Base-by-base conservation (phyloP, 2,329 filamentous ascomycete species). In the Xylaria sp. region DNA sequence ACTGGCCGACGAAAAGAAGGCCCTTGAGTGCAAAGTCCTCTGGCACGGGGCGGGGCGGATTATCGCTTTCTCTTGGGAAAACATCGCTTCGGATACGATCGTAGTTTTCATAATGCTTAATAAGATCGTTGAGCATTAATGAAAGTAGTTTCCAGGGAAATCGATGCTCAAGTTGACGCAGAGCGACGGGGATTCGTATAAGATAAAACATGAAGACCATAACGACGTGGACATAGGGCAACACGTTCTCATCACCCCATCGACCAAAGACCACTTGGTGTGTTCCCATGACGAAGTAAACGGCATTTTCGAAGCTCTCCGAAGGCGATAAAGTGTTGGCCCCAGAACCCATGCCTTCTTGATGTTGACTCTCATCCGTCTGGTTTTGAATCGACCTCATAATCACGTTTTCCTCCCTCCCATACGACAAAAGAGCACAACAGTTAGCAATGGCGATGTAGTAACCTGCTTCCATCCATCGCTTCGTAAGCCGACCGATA, bases 11-110 rank as follows among this genome's bases (percentile, higher is more conserved):
- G 78, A 86, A 91, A 1, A 87, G 72, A 1, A 90, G 76, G 0
- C 90, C 90, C 1, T 87, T 80, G 57, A 91, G 81, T 0, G 84
- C 80, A 65, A 86, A 91, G 62, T 93, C 90, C 49, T 92, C 90
- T 0, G 88, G 87, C 0, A 92, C 72, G 0, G 89, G 88, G 0
- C 81, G 78, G 1, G 79, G 79, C 0, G 79, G 72, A 29, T 79
- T 74, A 38, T 77, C 77, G 1, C 78, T 78, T 2, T 77, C 76
- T 1, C 75, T 70, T 0, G 85, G 84, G 58, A 90, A 87, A 0
- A 75, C 69, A 1, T 70, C 72, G 29, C 70, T 76, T 31, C 77
- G 75, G 62, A 86, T 75, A 25, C 78, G 71, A 3, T 70, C 65
- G 44, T 74, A 70, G 1, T 66, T 43, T 3, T 73, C 57, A 15